A percentile compares a stretch with the other conserved stretches of the same genome.
phyloP scores from a whole-genome alignment of 192 early-diverging fungal species.

The Linnemannia hyalina region DNA sequence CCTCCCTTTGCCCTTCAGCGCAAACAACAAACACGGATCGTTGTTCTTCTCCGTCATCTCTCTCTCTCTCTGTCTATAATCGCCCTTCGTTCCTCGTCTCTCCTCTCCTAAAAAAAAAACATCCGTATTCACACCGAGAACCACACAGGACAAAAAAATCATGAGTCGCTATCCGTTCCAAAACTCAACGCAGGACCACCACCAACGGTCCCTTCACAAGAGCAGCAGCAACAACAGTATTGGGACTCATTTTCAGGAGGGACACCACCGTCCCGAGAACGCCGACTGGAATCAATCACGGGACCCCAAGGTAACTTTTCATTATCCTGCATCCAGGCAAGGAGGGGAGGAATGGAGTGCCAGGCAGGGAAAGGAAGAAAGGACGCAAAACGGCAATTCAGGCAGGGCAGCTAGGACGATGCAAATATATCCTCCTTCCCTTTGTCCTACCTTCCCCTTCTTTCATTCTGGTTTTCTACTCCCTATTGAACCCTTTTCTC shows the following conservation, averaged over 20 bases:
- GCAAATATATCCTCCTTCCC: neutral
- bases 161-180: slow-evolving; percentile 21
- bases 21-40: neutral
- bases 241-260: slow-evolving; percentile 34
- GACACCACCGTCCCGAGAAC: slow-evolving; percentile 24
- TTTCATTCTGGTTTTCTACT: neutral
- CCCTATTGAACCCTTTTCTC: neutral
- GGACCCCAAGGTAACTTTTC: slow-evolving; percentile 28
- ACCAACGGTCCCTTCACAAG: neutral
- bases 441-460: neutral
- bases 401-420: neutral
- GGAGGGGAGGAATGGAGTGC: neutral
- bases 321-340: neutral
- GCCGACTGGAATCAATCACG: slow-evolving; percentile 31
- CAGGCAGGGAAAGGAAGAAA: neutral
- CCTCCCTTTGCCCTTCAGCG: neutral
- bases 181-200: slow-evolving; percentile 4
- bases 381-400: too few species aligned
- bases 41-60: neutral
- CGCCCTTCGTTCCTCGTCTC: neutral
- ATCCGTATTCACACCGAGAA: neutral
- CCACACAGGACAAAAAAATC: neutral
- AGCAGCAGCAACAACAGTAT: neutral
- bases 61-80: neutral
- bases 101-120: neutral